Evolutionary conservation across 2,329 filamentous ascomycete species (phyloP).

Genomic region (Cladosporium sp.): DNA sequence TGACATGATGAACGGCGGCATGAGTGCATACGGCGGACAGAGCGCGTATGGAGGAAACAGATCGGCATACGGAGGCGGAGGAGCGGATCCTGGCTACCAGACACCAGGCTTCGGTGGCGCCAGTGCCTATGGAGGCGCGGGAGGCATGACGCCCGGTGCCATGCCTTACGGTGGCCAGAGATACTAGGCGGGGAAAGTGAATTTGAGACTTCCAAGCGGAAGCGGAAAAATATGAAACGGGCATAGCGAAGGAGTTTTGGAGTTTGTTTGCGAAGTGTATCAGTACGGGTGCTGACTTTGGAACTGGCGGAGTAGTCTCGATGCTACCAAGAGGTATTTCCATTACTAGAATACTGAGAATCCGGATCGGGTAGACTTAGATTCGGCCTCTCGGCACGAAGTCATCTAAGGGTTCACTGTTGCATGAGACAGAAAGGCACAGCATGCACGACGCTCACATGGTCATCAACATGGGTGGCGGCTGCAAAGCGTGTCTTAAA

Average conservation of each 20-base stretch:
- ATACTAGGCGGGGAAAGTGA: neutral
- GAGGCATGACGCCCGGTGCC: constrained; percentile 17
- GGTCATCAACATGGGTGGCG: too few relatives aligned
- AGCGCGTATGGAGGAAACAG: constrained; percentile 64
- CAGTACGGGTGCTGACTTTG: neutral
- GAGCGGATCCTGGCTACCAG: constrained; percentile 53
- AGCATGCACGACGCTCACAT: too few relatives aligned
- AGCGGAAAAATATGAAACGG: neutral
- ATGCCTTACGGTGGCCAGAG: constrained; percentile 22
- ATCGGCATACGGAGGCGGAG: constrained; percentile 53
- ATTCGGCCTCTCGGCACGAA: too few relatives aligned
- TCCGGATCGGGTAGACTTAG: too few relatives aligned
- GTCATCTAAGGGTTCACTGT: too few relatives aligned
- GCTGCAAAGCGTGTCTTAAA: too few relatives aligned
- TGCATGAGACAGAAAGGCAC: too few relatives aligned
- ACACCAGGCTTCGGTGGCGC: constrained; percentile 58
- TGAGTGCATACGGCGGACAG: constrained; percentile 62
- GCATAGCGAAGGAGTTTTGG: constrained; percentile 1
- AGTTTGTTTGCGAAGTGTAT: neutral
- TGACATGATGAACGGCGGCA: constrained; percentile 61
- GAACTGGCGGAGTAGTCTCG: too few relatives aligned
- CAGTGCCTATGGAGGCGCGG: constrained; percentile 62
- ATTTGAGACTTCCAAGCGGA: neutral
- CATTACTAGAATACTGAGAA: too few relatives aligned
- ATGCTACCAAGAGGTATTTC: too few relatives aligned